Base-by-base conservation (phyloP, 768 basidiomycete genomes). In the Suillus paluster region DNA sequence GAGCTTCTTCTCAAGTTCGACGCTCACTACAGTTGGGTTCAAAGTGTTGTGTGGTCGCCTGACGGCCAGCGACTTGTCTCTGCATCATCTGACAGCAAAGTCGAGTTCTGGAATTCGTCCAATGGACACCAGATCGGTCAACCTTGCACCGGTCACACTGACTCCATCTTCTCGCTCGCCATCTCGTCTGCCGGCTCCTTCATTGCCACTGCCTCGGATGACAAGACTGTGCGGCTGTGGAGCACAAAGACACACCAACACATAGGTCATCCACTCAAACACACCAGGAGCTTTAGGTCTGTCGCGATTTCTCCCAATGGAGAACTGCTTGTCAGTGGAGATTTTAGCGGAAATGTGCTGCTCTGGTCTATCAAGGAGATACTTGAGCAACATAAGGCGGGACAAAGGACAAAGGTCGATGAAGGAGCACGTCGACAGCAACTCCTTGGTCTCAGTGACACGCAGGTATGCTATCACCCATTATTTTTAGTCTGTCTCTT, bases 141-240 rank as follows among this genome's bases (percentile, higher is more conserved):
- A 10, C 74, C 72, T 34, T 67, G 72, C 41, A 67, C 52, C 44
- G 75, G 73, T 48, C 71, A 75, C 58, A 67, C 67, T 14, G 69
- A 67, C 36, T 64, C 68, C 62, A 66, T 76, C 64, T 67, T 64
- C 52, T 76, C 73, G 59, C 68, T 75, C 59, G 67, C 73, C 45
- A 68, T 75, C 27, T 75, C 73, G 11, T 71, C 75, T 11, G 68
- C 76, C 7, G 70, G 73, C 44, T 61, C 59, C 19, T 72, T 63
- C 50, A 69, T 76, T 25, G 72, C 69, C 11, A 72, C 74, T 30
- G 74, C 74, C n/a, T 75, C 70, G 0, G 69, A 68, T 7, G 68
- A 71, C 60, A 62, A 63, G 19, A 61, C 69, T 59, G 63, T 74
- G 67, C 72, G 74, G 54, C 57, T 76, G 5, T 74, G 73, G 73